Conservation (phyloP, 768 basidiomycete species). For the Gloeopeniophorella convolvens region DNA sequence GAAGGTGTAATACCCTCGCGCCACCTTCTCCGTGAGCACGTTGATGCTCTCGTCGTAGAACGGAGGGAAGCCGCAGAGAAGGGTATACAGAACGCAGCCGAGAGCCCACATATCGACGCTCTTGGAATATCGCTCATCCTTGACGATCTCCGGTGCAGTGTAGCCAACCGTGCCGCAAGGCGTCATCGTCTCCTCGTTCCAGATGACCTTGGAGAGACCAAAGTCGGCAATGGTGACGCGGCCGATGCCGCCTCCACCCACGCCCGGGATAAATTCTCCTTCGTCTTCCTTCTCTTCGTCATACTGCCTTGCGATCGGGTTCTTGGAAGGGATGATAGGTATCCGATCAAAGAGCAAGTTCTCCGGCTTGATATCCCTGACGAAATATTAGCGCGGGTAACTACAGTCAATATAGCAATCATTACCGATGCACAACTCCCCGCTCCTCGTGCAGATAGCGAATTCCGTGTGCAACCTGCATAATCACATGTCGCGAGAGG, state of each 20-base stretch:
- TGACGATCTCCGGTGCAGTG: conserved; percentile 98
- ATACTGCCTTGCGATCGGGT: conserved; percentile 71
- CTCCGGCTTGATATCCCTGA: conserved; percentile 93
- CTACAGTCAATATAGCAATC: not conserved
- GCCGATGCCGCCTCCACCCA: conserved; percentile 96
- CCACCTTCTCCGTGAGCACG: conserved; percentile 97
- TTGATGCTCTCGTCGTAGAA: conserved; percentile 99
- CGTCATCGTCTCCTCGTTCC: conserved; percentile 99
- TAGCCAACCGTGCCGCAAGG: conserved; percentile 99
- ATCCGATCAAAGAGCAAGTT: conserved; percentile 93
- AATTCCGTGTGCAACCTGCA: conserved; percentile 92
- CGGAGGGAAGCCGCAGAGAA: conserved; percentile 95
- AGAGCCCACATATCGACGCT: conserved; percentile 99
- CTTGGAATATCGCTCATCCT: conserved; percentile 94
- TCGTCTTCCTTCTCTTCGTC: conserved; percentile 99
- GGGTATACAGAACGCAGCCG: conserved; percentile 97
- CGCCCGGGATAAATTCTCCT: conserved; percentile 86
- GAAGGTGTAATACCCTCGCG: conserved; percentile 95
- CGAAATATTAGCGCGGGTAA: not conserved
- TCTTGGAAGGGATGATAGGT: conserved; percentile 82
- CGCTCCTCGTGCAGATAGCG: conserved; percentile 95
- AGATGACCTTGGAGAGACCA: conserved; percentile 93
- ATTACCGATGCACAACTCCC: conserved; percentile 88
- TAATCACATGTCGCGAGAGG: conserved; percentile 93
- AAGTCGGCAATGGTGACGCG: conserved; percentile 99